Percentiles rank a stretch among this genome's conserved stretches.
Conservation (phyloP, 148 eudicot genomes). For the Vaccinium corymbosum region DNA sequence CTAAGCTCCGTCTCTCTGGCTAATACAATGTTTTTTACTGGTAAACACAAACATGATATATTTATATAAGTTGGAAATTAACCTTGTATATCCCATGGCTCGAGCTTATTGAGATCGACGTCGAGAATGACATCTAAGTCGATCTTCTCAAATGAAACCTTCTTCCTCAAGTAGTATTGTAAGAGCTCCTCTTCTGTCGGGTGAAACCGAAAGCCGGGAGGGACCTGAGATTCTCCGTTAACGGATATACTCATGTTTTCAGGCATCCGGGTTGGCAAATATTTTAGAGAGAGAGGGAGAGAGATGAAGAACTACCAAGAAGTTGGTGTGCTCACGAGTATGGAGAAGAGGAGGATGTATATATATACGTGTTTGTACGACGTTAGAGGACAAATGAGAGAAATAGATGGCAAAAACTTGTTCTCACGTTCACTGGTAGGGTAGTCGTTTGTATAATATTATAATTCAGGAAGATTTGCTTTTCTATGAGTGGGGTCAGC, state of each 20-base stretch:
- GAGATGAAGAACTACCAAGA: not conserved
- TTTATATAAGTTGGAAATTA: not conserved
- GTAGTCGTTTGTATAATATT: not conserved
- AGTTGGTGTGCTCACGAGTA: not conserved
- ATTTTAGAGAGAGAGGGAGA: not conserved
- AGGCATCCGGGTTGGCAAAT: not conserved
- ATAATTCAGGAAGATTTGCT: not conserved
- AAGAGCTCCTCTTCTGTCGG: constrained; percentile 94
- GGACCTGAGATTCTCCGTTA: constrained; percentile 57
- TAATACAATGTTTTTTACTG: not conserved
- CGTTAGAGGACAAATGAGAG: not conserved
- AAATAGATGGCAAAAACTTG: not conserved
- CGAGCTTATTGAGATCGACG: constrained; percentile 94
- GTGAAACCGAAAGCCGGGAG: constrained; percentile 93
- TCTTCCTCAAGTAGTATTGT: constrained; percentile 79
- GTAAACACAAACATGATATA: not conserved
- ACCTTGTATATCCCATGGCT: constrained; percentile 99
- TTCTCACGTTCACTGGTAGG: not conserved
- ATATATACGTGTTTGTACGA: not conserved
- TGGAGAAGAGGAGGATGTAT: not conserved
- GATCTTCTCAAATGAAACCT: constrained; percentile 81
- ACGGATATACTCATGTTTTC: constrained; percentile 18
- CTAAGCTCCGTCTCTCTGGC: too few species aligned
- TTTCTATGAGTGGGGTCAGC: not conserved
- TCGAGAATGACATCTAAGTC: constrained; percentile 91